phyloP scores from a whole-genome alignment of 768 basidiomycete species.

The Tremella yokohamensis region DNA sequence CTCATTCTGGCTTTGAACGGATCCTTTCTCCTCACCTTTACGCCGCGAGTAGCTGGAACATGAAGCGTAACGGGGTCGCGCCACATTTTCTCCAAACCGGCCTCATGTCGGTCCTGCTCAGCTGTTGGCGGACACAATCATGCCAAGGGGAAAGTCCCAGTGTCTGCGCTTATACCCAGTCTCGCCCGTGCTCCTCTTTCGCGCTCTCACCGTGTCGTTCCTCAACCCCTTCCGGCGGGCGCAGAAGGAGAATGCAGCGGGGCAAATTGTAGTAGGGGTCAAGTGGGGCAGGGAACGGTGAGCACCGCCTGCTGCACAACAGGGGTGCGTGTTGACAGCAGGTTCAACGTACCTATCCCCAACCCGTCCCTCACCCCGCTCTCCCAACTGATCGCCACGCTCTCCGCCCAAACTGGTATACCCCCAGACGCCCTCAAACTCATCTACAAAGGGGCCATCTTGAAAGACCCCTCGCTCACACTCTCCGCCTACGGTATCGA shows the following conservation, averaged over 20 bases:
- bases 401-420: constrained; percentile 74
- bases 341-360: constrained; percentile 51
- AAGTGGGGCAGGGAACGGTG: constrained; percentile 46
- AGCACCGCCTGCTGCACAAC: constrained; percentile 8
- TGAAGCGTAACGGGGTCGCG: no score
- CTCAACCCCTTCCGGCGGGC: constrained; percentile 47
- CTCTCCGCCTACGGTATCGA: constrained; percentile 74
- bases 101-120: no score
- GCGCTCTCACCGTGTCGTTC: constrained; percentile 36
- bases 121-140: no score
- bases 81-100: no score
- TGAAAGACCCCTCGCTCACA: constrained; percentile 69
- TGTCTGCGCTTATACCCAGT: constrained; percentile 8
- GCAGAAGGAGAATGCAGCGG: constrained; percentile 32
- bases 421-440: constrained; percentile 71
- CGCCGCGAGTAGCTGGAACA: no score
- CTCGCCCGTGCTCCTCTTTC: constrained; percentile 13
- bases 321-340: not conserved
- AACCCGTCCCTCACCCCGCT: constrained; percentile 44
- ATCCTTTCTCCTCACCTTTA: no score
- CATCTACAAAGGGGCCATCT: constrained; percentile 82
- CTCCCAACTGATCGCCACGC: constrained; percentile 49
- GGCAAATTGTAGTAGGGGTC: constrained; percentile 36
- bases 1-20: no score
- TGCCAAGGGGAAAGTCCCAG: no score